Base-by-base conservation (phyloP, 2,329 filamentous ascomycete species). In the Hypoxylon sp. region DNA sequence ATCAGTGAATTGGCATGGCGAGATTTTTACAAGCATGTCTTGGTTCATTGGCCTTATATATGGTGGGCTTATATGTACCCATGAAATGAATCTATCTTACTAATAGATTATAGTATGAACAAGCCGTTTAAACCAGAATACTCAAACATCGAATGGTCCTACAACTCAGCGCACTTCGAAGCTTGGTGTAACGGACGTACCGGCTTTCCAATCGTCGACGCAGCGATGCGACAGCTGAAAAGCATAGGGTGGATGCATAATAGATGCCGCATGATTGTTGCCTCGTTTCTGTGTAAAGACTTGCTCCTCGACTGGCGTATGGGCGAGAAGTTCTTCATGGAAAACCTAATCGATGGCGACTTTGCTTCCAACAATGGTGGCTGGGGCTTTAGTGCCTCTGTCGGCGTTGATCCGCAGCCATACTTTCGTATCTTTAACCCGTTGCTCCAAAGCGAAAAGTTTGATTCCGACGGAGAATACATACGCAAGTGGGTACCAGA, bases 361-460 rank as follows among this genome's bases (percentile, higher is more conserved):
- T 93, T 94, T 76, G 91, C 91, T 0, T 91, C 88, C 64, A 95
- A 95, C 78, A 94, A 92, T 68, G 85, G 86, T 29, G 87, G 87
- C 3, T 88, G 86, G 86, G 87, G 82, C n/a, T 84, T 83, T 65
- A 76, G 79, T 31, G 80, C 81, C 2, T 79, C 78, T 8, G 81
- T 83, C 17, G 80, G 93, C 1, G 92, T 94, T 5, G 93, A 97
- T 78, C 92, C 93, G 1, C 92, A 97, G 79, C 94, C 94, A 0
- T 97, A 97, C 77, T 97, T 97, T 70, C 87, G 94, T 5, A 92
- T 97, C 56, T 97, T 97, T 81, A 97, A 97, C 74, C 94, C 94
- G 0, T 78, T 94, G 48, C 81, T 93, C 17, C 94, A 97, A 82
- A 93, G 91, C 73, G 92, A 96, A 83, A 94, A 92, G 80, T 97